Conservation (phyloP, 2,329 filamentous ascomycete species). For the Sphaerulina populicola region DNA sequence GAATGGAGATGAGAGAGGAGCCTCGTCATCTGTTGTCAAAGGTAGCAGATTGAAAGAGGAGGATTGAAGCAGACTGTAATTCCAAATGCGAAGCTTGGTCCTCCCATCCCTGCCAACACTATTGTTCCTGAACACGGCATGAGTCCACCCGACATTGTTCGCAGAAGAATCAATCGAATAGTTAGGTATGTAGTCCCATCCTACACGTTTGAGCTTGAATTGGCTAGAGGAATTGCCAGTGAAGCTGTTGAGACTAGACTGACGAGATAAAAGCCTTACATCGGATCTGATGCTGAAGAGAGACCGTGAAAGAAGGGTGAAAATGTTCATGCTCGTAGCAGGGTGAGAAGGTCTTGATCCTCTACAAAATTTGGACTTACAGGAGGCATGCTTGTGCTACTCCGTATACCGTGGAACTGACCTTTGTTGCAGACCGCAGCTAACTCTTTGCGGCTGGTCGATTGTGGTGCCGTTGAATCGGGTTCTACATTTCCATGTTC, state of each 20-base stretch:
- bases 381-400: background rate
- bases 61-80: slow-evolving; percentile 6
- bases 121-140: too few species aligned
- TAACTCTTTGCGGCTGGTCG: too few species aligned
- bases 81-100: too few species aligned
- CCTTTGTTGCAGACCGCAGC: background rate
- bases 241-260: background rate
- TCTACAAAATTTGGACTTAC: background rate
- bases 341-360: background rate
- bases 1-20: slow-evolving; percentile 17
- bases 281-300: background rate
- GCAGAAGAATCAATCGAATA: too few species aligned
- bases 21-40: slow-evolving; percentile 7
- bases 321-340: background rate
- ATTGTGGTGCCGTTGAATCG: slow-evolving; percentile 7
- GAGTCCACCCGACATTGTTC: too few species aligned
- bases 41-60: slow-evolving; percentile 21
- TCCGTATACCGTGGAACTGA: background rate
- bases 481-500: slow-evolving; percentile 16
- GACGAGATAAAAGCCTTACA: background rate
- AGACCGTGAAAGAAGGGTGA: background rate
- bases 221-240: slow-evolving; percentile 2
- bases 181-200: too few species aligned
- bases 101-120: too few species aligned
- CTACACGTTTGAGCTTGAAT: background rate